Percentiles rank a stretch among this genome's conserved stretches.
Conservation (phyloP, 306 rosid species). For the Echinosophora koreensis region DNA sequence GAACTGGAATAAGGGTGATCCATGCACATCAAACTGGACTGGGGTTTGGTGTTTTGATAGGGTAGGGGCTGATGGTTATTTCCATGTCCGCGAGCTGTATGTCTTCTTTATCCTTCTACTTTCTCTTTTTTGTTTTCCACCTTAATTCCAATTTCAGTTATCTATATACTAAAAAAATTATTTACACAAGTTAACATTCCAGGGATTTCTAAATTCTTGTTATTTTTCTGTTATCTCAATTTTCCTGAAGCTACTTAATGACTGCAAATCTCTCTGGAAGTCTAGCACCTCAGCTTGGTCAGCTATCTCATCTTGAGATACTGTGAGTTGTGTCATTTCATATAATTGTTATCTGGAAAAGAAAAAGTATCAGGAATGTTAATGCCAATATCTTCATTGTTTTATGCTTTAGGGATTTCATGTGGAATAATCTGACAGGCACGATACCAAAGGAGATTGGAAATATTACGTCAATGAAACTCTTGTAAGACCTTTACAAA, state of each 20-base stretch:
- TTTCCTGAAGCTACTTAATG: slow-evolving; percentile 71
- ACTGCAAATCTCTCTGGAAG: slow-evolving; percentile 72
- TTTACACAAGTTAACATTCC: neutral
- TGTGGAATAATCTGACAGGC: slow-evolving; percentile 89
- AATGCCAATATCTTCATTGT: slow-evolving; percentile 22
- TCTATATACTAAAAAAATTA: neutral
- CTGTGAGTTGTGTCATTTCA: slow-evolving; percentile 61
- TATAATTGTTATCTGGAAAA: slow-evolving; percentile 28
- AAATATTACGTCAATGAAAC: slow-evolving; percentile 59
- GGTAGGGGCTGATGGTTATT: slow-evolving; percentile 57
- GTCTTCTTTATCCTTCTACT: slow-evolving; percentile 38
- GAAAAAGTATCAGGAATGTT: neutral
- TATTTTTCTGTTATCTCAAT: slow-evolving; percentile 32
- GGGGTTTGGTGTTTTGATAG: slow-evolving; percentile 62
- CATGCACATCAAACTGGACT: slow-evolving; percentile 77
- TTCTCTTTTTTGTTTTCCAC: slow-evolving; percentile 8
- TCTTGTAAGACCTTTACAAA: slow-evolving; percentile 73
- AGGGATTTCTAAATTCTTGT: slow-evolving; percentile 19
- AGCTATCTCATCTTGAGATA: slow-evolving; percentile 64
- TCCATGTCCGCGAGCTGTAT: slow-evolving; percentile 75
- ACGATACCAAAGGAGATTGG: slow-evolving; percentile 85
- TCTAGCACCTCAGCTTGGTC: slow-evolving; percentile 76
- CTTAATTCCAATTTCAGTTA: neutral
- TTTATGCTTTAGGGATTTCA: slow-evolving; percentile 72
- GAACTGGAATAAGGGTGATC: slow-evolving; percentile 76